Evolutionary conservation across 305 asterid genomes (phyloP).

Genomic region (Andrographis paniculata): DNA sequence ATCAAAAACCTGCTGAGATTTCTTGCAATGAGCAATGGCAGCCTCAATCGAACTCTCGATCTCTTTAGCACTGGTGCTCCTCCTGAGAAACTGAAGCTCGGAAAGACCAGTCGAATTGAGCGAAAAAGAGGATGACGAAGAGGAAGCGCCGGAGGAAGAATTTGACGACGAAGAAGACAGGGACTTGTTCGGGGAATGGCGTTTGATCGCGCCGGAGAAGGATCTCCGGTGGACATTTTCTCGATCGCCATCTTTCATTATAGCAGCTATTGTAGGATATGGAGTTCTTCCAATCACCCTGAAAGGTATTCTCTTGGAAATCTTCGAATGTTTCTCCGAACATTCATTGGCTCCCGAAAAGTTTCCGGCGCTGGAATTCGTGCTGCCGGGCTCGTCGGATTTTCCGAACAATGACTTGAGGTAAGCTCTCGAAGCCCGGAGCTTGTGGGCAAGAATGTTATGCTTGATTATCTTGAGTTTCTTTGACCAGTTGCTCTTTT

Average conservation of each 20-base stretch:
- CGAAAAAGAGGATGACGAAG: slow-evolving; percentile 52
- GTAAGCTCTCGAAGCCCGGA: slow-evolving; percentile 50
- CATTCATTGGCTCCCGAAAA: slow-evolving; percentile 14
- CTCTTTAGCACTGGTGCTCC: slow-evolving; percentile 65
- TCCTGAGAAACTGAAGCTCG: slow-evolving; percentile 36
- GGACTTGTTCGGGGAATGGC: slow-evolving; percentile 47
- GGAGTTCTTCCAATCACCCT: slow-evolving; percentile 23
- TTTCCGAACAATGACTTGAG: slow-evolving; percentile 47
- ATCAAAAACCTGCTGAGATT: slow-evolving; percentile 37
- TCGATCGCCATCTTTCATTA: slow-evolving; percentile 31
- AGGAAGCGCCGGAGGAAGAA: slow-evolving; percentile 30
- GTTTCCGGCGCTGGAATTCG: slow-evolving; percentile 8
- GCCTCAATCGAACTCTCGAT: slow-evolving; percentile 68
- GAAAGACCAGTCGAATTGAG: slow-evolving; percentile 34
- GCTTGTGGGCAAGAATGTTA: slow-evolving; percentile 41
- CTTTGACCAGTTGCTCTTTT: slow-evolving; percentile 43
- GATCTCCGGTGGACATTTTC: slow-evolving; percentile 47
- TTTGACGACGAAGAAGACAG: slow-evolving; percentile 30
- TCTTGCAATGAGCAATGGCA: slow-evolving; percentile 92
- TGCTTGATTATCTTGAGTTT: slow-evolving; percentile 47
- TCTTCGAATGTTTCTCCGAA: slow-evolving; percentile 23
- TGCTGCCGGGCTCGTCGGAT: slow-evolving; percentile 25
- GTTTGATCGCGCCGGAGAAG: slow-evolving; percentile 64
- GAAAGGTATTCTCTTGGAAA: slow-evolving; percentile 24
- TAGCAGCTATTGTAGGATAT: slow-evolving; percentile 38